Conservation (phyloP, 805 yeast species). For the Helenozyma rhizophorensis region DNA sequence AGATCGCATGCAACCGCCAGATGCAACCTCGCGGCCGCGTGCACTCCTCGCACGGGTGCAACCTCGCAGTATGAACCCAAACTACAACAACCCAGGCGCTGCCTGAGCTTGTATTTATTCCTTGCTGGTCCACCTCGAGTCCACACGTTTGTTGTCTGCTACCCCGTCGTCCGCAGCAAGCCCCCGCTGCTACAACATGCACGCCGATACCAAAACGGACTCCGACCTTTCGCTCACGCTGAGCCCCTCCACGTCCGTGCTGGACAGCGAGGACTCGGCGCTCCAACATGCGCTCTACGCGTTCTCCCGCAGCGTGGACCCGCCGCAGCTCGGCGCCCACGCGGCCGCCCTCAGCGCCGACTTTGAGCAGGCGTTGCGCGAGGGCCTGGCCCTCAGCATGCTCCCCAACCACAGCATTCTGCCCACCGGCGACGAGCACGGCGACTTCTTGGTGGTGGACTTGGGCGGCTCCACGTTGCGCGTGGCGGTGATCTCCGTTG, state of each 20-base stretch:
- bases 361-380: constrained; percentile 26
- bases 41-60: no score
- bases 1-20: no score
- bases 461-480: constrained; percentile 56
- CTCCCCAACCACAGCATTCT: constrained; percentile 35
- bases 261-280: constrained; percentile 3
- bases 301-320: constrained; percentile 3
- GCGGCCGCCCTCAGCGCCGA: constrained; percentile 19
- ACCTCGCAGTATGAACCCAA: no score
- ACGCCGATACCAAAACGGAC: neutral
- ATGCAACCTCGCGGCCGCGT: no score
- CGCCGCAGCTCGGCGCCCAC: constrained; percentile 11
- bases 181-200: neutral
- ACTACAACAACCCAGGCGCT: no score
- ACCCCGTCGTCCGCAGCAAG: no score
- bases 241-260: constrained; percentile 6
- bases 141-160: no score
- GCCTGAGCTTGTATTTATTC: no score
- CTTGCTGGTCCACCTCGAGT: no score
- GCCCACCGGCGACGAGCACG: constrained; percentile 34
- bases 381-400: constrained; percentile 31
- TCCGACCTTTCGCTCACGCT: constrained; percentile 8
- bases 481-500: constrained; percentile 34
- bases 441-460: constrained; percentile 45
- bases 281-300: constrained; percentile 7